Evolutionary conservation across 768 basidiomycete genomes (phyloP).

Genomic region (Leccinellum albellum): DNA sequence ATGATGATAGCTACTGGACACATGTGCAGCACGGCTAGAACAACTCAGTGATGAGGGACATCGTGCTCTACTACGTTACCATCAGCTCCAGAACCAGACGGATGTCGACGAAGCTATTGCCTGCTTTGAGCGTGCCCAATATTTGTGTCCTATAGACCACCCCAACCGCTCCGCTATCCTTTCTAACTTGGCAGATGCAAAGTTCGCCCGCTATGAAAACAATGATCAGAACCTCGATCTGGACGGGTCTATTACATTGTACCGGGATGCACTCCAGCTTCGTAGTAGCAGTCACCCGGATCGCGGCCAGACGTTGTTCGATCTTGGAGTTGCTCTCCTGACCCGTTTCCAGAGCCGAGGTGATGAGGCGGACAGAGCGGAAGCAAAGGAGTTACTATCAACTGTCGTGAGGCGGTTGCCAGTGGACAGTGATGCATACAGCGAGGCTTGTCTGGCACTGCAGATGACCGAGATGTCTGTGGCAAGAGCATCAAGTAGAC

Average conservation of each 20-base stretch:
- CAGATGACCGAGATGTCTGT: background rate
- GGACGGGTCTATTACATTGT: background rate
- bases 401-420: background rate
- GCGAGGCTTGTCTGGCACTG: background rate
- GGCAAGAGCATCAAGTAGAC: background rate
- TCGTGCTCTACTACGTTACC: background rate
- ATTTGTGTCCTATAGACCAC: background rate
- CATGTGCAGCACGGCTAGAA: background rate
- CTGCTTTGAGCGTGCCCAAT: background rate
- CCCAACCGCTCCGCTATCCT: background rate
- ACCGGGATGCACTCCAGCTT: background rate
- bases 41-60: background rate
- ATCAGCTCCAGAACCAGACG: background rate
- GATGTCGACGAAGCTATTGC: background rate
- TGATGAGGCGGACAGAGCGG: background rate
- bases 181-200: background rate
- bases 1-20: background rate
- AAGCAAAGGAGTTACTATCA: background rate
- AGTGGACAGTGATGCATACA: background rate
- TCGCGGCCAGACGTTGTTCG: background rate
- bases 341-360: background rate
- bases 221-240: background rate
- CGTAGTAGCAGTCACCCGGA: background rate
- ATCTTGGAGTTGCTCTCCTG: background rate
- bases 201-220: background rate